A percentile compares a stretch with the other conserved stretches of the same genome.
These are phyloP conservation scores for Trichoderma koningii DNA, from an alignment of 2,329 filamentous ascomycete species.

Conservation along the genomic window DNA sequence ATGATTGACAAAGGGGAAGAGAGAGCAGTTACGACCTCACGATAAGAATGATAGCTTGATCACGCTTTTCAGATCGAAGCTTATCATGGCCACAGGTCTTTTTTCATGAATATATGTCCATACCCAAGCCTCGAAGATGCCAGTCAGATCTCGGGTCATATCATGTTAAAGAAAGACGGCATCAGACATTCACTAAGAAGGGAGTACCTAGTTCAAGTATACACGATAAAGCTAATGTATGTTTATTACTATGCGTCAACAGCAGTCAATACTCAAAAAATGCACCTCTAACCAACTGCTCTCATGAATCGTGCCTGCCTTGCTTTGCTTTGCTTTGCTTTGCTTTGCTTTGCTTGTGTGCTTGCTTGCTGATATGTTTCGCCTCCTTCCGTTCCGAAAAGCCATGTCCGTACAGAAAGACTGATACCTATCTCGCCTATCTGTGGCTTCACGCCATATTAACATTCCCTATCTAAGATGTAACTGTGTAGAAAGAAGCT, in stretches of 20 bases:
- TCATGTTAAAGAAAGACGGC: too few relatives aligned
- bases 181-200: neutral
- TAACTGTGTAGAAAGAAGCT: neutral
- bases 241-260: slow-evolving; percentile 5
- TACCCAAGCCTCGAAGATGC: neutral
- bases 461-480: slow-evolving; percentile 10
- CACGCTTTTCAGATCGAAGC: slow-evolving; percentile 13
- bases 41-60: neutral
- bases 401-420: neutral
- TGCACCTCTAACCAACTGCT: neutral
- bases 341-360: neutral
- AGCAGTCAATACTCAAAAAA: neutral
- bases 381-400: slow-evolving; percentile 4
- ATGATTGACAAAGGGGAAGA: neutral
- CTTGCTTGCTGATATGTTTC: neutral
- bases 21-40: slow-evolving; percentile 8
- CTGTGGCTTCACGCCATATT: slow-evolving; percentile 7
- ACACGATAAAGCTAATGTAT: neutral
- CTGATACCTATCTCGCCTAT: neutral
- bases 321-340: neutral
- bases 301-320: slow-evolving; percentile 20
- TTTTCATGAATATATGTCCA: neutral
- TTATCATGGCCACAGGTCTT: too few relatives aligned
- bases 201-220: neutral
- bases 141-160: too few relatives aligned